Percentiles rank a stretch among this genome's conserved stretches.
Conservation (phyloP, 176 grass and related monocot genomes). For the Melocanna baccifera region DNA sequence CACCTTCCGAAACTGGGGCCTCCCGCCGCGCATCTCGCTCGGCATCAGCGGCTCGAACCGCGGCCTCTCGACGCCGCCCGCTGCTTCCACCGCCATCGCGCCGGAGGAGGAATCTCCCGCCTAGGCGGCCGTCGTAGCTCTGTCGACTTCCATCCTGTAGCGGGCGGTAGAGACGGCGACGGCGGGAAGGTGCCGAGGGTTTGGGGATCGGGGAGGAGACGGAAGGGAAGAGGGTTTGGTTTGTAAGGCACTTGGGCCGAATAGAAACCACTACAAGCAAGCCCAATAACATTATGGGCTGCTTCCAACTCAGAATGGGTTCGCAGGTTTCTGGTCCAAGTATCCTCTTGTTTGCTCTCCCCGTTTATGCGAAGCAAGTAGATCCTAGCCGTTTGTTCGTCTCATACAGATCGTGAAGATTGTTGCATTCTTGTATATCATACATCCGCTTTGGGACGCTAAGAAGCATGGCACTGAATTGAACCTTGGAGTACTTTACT, state of each 20-base stretch:
- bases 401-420: too few relatives aligned
- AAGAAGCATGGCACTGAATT: not conserved
- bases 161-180: not conserved
- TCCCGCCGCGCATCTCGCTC: conserved; percentile 62
- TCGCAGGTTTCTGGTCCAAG: not conserved
- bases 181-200: not conserved
- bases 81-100: conserved; percentile 19
- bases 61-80: conserved; percentile 33
- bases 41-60: conserved; percentile 53
- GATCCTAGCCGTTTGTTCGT: not conserved
- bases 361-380: too few relatives aligned
- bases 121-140: not conserved
- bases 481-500: not conserved
- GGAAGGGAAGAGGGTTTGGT: too few relatives aligned
- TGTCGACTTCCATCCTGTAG: conserved; percentile 23
- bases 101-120: not conserved
- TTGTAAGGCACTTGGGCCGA: not conserved
- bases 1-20: conserved; percentile 61
- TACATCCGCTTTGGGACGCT: not conserved
- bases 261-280: not conserved
- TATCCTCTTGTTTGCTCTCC: too few relatives aligned
- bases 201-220: not conserved
- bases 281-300: not conserved
- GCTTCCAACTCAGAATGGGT: not conserved
- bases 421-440: not conserved